Percentiles rank a stretch among this genome's conserved stretches.
These are phyloP conservation scores for Globisporangium camurandrum DNA, from an alignment of 352 stramenopile genomes.

Conservation along the genomic window DNA sequence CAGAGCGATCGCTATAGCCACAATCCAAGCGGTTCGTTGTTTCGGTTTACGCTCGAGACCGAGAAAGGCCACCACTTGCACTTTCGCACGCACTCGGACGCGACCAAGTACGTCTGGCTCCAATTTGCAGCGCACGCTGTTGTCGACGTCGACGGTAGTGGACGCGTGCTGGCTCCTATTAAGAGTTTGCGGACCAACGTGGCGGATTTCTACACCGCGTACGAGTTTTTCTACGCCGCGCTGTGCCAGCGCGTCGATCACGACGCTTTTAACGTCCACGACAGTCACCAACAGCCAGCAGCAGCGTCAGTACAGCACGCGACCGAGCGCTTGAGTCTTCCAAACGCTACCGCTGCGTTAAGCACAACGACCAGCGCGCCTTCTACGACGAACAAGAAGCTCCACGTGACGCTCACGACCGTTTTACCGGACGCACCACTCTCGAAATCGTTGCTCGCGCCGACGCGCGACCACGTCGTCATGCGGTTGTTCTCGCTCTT, in stretches of 20 bases:
- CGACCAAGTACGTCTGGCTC: slow-evolving; percentile 76
- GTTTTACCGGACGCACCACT: slow-evolving; percentile 51
- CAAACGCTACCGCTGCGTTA: too few relatives aligned
- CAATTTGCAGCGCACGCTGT: slow-evolving; percentile 65
- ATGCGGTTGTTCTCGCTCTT: slow-evolving; percentile 76
- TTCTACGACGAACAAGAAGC: slow-evolving; percentile 35
- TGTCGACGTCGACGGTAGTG: slow-evolving; percentile 34
- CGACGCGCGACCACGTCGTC: slow-evolving; percentile 54
- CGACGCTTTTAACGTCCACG: slow-evolving; percentile 27
- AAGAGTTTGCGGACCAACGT: slow-evolving; percentile 39
- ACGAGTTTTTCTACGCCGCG: slow-evolving; percentile 63
- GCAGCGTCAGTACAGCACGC: neutral
- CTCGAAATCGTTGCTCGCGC: slow-evolving; percentile 28
- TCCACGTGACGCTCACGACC: slow-evolving; percentile 30
- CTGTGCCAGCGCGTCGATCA: slow-evolving; percentile 46
- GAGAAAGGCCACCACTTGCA: slow-evolving; percentile 82
- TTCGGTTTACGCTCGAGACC: slow-evolving; percentile 77
- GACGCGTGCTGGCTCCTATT: slow-evolving; percentile 19
- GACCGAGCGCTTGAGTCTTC: neutral
- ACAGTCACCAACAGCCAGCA: neutral
- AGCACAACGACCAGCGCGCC: slow-evolving; percentile 1
- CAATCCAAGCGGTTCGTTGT: slow-evolving; percentile 24
- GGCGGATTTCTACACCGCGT: slow-evolving; percentile 67
- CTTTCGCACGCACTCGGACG: slow-evolving; percentile 79
- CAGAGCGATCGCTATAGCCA: neutral